Evolutionary conservation across 2,329 filamentous ascomycete species (phyloP).

Genomic region (Phaeosphaeria sp.): DNA sequence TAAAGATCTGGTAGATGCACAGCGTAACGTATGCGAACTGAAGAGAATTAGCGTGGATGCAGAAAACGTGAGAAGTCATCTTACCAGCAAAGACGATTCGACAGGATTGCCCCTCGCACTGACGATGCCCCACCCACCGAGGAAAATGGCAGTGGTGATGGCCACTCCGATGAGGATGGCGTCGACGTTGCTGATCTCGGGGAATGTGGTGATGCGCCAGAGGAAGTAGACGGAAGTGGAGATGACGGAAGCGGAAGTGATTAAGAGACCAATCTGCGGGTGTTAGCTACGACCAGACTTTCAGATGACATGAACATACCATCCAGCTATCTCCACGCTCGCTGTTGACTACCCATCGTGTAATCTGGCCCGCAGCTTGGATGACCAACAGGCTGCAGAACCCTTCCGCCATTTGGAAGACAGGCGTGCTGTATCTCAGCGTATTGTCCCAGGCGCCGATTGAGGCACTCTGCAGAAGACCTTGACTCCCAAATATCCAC

Average conservation of each 20-base stretch:
- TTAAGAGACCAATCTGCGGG: constrained; percentile 81
- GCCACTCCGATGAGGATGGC: constrained; percentile 91
- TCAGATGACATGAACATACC: constrained; percentile 61
- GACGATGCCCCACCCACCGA: constrained; percentile 92
- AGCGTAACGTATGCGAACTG: constrained; percentile 95
- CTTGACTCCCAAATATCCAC: constrained; percentile 88
- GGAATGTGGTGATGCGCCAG: constrained; percentile 93
- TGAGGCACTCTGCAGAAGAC: constrained; percentile 78
- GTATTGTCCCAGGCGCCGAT: constrained; percentile 89
- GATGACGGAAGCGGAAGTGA: constrained; percentile 88
- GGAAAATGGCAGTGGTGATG: constrained; percentile 89
- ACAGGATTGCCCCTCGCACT: constrained; percentile 94
- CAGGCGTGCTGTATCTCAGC: constrained; percentile 86
- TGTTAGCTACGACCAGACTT: constrained; percentile 40
- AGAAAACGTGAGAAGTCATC: constrained; percentile 11
- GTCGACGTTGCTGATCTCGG: constrained; percentile 89
- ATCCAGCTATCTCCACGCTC: constrained; percentile 96
- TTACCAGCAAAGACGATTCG: constrained; percentile 82
- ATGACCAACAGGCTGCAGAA: constrained; percentile 97
- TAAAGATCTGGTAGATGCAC: constrained; percentile 99
- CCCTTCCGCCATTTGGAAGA: constrained; percentile 93
- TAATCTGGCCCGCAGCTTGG: constrained; percentile 92
- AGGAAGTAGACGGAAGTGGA: constrained; percentile 95
- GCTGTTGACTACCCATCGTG: constrained; percentile 91
- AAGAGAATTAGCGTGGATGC: constrained; percentile 10